Conservation (phyloP, 164 flowering plant species). For the Nymphaea colorata region DNA sequence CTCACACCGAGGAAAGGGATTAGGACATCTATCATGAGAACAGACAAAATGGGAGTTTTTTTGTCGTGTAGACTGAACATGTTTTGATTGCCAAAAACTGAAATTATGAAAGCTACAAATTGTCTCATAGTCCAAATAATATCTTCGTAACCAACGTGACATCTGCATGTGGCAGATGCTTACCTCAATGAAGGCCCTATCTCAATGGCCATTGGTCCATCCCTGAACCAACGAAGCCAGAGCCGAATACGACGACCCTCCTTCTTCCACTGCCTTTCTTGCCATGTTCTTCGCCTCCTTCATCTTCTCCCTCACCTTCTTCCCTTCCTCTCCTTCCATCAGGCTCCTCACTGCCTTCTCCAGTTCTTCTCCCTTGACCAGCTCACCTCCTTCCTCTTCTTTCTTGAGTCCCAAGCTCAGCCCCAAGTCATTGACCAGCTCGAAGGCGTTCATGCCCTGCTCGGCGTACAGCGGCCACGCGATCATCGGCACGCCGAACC, state of each 20-base stretch:
- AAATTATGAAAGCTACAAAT: too few species aligned
- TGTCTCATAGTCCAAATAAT: too few species aligned
- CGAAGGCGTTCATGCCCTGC: slow-evolving; percentile 34
- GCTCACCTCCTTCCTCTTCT: slow-evolving; percentile 1
- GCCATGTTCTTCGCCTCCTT: slow-evolving; percentile 1
- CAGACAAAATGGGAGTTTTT: too few species aligned
- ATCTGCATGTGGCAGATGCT: too few species aligned
- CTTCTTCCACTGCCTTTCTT: slow-evolving; percentile 1
- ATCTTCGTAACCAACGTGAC: too few species aligned
- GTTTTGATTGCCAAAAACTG: too few species aligned
- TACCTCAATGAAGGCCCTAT: too few species aligned
- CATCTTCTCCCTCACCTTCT: slow-evolving; percentile 4
- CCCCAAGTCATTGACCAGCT: slow-evolving; percentile 23
- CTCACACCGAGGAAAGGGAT: too few species aligned
- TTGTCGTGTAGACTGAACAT: too few species aligned
- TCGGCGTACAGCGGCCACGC: slow-evolving; percentile 46
- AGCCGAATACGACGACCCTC: slow-evolving; percentile 7
- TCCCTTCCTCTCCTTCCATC: slow-evolving; percentile 10
- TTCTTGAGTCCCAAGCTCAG: slow-evolving; percentile 22
- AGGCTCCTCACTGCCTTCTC: slow-evolving; percentile 14
- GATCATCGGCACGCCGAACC: slow-evolving; percentile 21
- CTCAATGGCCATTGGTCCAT: too few species aligned
- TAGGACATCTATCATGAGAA: too few species aligned
- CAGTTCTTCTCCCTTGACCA: slow-evolving; percentile 23
- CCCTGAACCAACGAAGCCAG: background rate